Conservation (phyloP, 164 flowering plant species). For the Stephania japonica region DNA sequence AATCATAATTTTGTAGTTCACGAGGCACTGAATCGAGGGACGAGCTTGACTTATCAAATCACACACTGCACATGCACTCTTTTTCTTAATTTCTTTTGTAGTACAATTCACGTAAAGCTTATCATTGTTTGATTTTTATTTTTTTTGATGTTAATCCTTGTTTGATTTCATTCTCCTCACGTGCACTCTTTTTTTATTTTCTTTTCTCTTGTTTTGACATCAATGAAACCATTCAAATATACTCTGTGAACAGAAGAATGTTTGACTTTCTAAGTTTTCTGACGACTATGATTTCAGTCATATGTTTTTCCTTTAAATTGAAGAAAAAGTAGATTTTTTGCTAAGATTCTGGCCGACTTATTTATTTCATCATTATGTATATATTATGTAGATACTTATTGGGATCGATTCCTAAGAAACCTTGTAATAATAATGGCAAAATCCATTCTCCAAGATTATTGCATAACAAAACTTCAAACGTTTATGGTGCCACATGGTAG, state of each 20-base stretch:
- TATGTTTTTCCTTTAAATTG: too few species aligned
- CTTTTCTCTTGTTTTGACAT: background rate
- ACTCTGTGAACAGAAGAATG: background rate
- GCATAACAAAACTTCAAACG: too few species aligned
- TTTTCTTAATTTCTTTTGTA: background rate
- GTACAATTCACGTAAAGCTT: background rate
- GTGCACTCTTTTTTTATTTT: background rate
- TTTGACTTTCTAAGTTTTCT: background rate
- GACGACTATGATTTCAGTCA: too few species aligned
- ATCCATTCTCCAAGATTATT: too few species aligned
- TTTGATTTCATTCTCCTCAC: slow-evolving; percentile 11
- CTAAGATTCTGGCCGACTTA: too few species aligned
- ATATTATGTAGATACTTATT: too few species aligned
- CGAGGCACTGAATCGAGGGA: slow-evolving; percentile 9
- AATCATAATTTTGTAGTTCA: background rate
- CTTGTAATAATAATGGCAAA: too few species aligned
- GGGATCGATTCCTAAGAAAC: too few species aligned
- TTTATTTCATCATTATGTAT: too few species aligned
- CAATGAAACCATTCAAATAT: background rate
- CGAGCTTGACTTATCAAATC: background rate
- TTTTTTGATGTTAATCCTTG: too few species aligned
- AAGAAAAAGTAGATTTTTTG: too few species aligned
- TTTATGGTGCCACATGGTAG: too few species aligned
- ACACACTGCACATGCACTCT: background rate
- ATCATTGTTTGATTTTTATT: background rate